phyloP scores from a whole-genome alignment of 257 asterid genomes.

The Ilex asprella region DNA sequence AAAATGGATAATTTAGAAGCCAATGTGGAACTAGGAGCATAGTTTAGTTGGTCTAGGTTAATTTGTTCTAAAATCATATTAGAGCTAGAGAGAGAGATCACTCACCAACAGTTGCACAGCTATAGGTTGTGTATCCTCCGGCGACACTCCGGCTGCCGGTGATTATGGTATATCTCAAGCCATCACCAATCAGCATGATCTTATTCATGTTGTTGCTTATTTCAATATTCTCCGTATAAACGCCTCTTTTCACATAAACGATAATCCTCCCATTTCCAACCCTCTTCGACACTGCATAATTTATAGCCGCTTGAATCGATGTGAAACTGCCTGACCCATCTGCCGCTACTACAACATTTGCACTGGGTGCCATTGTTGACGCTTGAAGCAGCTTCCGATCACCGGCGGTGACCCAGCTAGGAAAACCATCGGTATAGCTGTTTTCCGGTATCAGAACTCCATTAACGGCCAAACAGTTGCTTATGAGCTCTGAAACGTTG shows the following conservation, averaged over 20 bases:
- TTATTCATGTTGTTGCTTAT: constrained; percentile 43
- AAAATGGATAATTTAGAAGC: no score
- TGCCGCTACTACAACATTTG: constrained; percentile 50
- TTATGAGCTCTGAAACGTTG: constrained; percentile 6
- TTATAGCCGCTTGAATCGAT: constrained; percentile 62
- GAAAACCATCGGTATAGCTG: constrained; percentile 18
- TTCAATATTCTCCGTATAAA: constrained; percentile 52
- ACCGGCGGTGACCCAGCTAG: constrained; percentile 31
- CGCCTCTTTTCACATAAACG: constrained; percentile 65
- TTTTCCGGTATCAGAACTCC: not conserved
- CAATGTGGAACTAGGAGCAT: no score
- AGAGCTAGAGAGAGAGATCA: not conserved
- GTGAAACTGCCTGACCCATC: constrained; percentile 61
- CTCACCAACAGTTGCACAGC: constrained; percentile 80
- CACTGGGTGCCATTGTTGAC: constrained; percentile 18
- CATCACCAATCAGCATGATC: constrained; percentile 78
- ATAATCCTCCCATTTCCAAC: constrained; percentile 40
- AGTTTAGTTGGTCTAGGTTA: no score
- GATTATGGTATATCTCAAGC: constrained; percentile 50
- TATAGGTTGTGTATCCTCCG: constrained; percentile 63
- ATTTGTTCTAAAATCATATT: no score
- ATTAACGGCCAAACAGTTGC: constrained; percentile 7
- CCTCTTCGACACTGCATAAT: constrained; percentile 37
- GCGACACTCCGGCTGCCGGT: constrained; percentile 61
- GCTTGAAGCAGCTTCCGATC: constrained; percentile 45